phyloP scores from a whole-genome alignment of 1,284 basidiomycete genomes.

The Thecaphora thlaspeos region DNA sequence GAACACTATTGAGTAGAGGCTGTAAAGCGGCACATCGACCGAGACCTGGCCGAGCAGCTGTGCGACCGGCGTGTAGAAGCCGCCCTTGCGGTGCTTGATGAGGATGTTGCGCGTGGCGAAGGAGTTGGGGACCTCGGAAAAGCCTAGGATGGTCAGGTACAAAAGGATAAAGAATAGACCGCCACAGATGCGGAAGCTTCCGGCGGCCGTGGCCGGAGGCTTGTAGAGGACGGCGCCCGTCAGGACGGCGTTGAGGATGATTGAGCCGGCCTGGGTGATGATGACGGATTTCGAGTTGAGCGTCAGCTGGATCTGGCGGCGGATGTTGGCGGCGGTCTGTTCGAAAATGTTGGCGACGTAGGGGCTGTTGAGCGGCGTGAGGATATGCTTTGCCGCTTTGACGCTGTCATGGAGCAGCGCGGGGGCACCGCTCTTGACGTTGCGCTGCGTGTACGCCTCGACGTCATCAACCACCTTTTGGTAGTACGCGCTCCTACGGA shows the following conservation, averaged over 20 bases:
- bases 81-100: conserved; percentile 39
- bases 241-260: neutral
- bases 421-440: neutral
- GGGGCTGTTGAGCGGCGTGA: neutral
- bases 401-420: neutral
- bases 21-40: conserved; percentile 59
- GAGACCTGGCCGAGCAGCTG: conserved; percentile 42
- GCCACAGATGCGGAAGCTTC: conserved; percentile 61
- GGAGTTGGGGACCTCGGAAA: conserved; percentile 42
- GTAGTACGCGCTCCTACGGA: neutral
- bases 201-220: neutral
- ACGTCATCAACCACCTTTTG: neutral
- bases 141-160: conserved; percentile 60
- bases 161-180: conserved; percentile 71
- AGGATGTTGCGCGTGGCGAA: conserved; percentile 45
- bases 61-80: conserved; percentile 55
- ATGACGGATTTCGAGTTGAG: neutral
- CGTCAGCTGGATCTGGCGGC: neutral
- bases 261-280: neutral
- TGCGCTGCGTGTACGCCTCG: neutral
- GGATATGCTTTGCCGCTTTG: neutral
- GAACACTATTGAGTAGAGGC: conserved; percentile 59
- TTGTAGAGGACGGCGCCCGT: neutral
- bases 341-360: neutral
- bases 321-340: neutral